Base-by-base conservation (phyloP, 306 rosid species). In the Rosa multiflora region DNA sequence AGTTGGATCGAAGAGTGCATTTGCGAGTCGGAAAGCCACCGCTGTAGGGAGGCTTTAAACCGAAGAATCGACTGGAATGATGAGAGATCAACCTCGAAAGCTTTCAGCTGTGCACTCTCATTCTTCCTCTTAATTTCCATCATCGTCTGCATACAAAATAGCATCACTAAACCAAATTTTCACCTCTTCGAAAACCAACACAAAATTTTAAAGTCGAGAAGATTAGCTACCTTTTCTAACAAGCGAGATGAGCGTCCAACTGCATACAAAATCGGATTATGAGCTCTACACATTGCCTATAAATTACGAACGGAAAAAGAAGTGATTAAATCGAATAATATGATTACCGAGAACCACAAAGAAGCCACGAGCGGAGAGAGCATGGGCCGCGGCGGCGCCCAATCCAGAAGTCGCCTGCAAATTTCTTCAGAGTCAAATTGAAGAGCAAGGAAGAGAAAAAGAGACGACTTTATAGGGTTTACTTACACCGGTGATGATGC, bases 321-420 rank as follows among this genome's bases (percentile, higher is more conserved):
- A 42, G 64, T 55, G 9, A 56, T 0, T 61, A 10, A 26, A 26
- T 26, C 2, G 5, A 12, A 29, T 10, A 29, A 61, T 40, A 48
- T 8, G 13, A 37, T 20, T 82, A 90, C 97, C 98, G 63, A 94
- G 89, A 76, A 86, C 88, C 39, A 94, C 89, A 63, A 79, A 76
- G 87, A 89, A 94, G 67, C 97, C 98, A 73, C 78, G 88, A 79
- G 75, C 79, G 11, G 93, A 89, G 79, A 94, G 97, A 53, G 90
- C 86, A 59, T 71, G 76, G 62, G 97, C 97, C 70, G 97, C 79
- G 21, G 97, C 89, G 10, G 85, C 91, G 74, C 97, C 98, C 77
- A 94, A 59, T 14, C 98, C 98, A 85, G 97, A 92, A n/a, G 97
- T 94, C 67, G 97, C 98, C 97, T 94, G 76, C 80, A 78, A 15